Base-by-base conservation (phyloP, 2,329 filamentous ascomycete genomes). In the Epichloe festucae region DNA sequence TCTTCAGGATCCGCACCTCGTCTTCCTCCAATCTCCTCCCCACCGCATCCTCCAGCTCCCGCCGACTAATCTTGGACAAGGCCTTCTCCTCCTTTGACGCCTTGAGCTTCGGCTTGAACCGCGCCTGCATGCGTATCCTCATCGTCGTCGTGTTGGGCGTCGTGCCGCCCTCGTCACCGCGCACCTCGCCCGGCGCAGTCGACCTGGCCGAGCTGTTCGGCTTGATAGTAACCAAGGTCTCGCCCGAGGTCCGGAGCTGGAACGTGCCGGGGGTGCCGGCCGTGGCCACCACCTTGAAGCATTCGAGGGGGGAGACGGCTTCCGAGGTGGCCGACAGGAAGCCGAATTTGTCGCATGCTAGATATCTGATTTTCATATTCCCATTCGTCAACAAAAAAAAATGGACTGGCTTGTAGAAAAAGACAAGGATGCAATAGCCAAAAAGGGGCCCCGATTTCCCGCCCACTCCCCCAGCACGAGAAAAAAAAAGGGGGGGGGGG, bases 101-200 rank as follows among this genome's bases (percentile, higher is more conserved):
- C 67, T 85, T 87, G 45, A 93, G 68, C 56, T 79, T 78, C 8
- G 91, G 90, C 73, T 96, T 96, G 73, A 95, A 97, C 48, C 87
- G 77, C 21, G 91, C 89, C 71, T 97, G 91, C 90, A 97, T 96
- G 50, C 90, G 85, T 60, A 97, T 79, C 48, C 88, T 78, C 54
- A 95, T 65, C 6, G 82, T 65, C 6, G 82, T 85, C 10, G 87
- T 89, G 59, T 78, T 78, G 62, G 86, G 87, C 4, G 74, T 77
- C 48, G 82, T 79, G 8, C 72, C 70, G 14, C 83, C 79, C 7
- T 81, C 84, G 65, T 95, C 89, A 47, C 88, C 89, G 35, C 88
- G 81, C 12, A 94, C 73, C 58, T 90, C 84, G 0, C 81, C 75
- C 1, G 70, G 62, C 0, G 72, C 70, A 39, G 70, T 73, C 1